A percentile compares a stretch with the other conserved stretches of the same genome.
These are phyloP conservation scores for Pythium oligandrum DNA, from an alignment of 352 stramenopile species.

Conservation along the genomic window DNA sequence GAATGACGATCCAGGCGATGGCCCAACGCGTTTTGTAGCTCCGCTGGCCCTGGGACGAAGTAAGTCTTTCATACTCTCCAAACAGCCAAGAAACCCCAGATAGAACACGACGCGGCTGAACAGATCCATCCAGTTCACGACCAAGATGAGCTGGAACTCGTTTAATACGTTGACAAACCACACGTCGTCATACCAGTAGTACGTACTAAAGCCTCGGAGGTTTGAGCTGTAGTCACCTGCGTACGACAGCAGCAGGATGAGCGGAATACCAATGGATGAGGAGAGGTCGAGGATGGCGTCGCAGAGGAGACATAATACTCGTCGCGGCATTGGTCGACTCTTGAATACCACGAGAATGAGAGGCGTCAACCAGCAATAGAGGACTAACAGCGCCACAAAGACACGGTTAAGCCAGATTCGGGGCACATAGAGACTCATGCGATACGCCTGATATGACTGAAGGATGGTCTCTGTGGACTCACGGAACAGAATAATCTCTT, in stretches of 20 bases:
- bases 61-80: conserved; percentile 29
- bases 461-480: conserved; percentile 12
- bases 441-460: conserved; percentile 18
- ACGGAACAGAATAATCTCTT: conserved; percentile 10
- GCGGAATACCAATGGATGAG: conserved; percentile 13
- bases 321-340: conserved; percentile 4
- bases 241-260: conserved; percentile 11
- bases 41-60: neutral
- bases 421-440: conserved; percentile 12
- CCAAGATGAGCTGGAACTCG: conserved; percentile 23
- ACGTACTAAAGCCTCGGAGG: neutral
- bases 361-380: conserved; percentile 17
- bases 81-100: conserved; percentile 22
- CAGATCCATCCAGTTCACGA: conserved; percentile 30
- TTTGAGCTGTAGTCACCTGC: conserved; percentile 1
- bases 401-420: conserved; percentile 11
- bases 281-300: conserved; percentile 19
- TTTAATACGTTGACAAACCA: conserved; percentile 25
- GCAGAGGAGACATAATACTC: conserved; percentile 10
- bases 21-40: too few relatives aligned
- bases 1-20: too few relatives aligned
- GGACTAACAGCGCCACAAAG: conserved; percentile 8
- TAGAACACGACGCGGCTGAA: conserved; percentile 31
- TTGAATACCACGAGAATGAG: neutral
- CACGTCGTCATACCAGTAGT: conserved; percentile 20